A percentile compares a stretch with the other conserved stretches of the same genome.
These are phyloP conservation scores for Picochlorum sp. DNA, from an alignment of 139 green algal genomes.

Conservation along the genomic window DNA sequence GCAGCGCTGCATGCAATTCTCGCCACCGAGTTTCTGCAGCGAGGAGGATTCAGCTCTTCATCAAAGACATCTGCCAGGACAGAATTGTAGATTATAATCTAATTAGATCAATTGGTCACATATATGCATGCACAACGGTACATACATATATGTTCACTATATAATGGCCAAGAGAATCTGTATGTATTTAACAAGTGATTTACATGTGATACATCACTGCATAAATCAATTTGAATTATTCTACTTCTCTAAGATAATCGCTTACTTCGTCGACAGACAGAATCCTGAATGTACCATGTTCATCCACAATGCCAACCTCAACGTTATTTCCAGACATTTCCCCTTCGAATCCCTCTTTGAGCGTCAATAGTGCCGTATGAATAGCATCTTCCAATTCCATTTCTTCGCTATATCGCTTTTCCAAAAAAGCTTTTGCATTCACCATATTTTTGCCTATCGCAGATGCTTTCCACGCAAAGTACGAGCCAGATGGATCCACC, in stretches of 20 bases:
- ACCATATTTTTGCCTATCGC: conserved; percentile 99
- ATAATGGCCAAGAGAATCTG: too few relatives aligned
- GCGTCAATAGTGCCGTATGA: conserved; percentile 93
- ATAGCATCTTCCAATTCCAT: conserved; percentile 98
- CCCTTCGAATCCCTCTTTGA: conserved; percentile 98
- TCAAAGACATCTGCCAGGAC: too few relatives aligned
- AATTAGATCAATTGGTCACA: too few relatives aligned
- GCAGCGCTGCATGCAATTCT: conserved; percentile 59
- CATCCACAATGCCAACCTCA: conserved; percentile 81
- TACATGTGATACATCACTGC: neutral
- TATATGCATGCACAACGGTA: too few relatives aligned
- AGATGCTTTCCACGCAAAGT: conserved; percentile 96
- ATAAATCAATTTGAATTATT: conserved; percentile 44
- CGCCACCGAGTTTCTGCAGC: conserved; percentile 42
- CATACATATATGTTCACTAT: too few relatives aligned
- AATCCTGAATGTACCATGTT: conserved; percentile 86
- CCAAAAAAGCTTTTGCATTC: conserved; percentile 90
- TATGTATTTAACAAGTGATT: too few relatives aligned
- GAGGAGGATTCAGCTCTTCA: too few relatives aligned
- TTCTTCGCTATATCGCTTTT: conserved; percentile 94
- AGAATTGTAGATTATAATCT: too few relatives aligned
- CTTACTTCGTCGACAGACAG: conserved; percentile 79
- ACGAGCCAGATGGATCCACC: conserved; percentile 91
- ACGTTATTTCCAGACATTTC: conserved; percentile 72
- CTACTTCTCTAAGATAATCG: conserved; percentile 97